phyloP scores from a whole-genome alignment of 768 basidiomycete genomes.

The Cystofilobasidium ferigula region DNA sequence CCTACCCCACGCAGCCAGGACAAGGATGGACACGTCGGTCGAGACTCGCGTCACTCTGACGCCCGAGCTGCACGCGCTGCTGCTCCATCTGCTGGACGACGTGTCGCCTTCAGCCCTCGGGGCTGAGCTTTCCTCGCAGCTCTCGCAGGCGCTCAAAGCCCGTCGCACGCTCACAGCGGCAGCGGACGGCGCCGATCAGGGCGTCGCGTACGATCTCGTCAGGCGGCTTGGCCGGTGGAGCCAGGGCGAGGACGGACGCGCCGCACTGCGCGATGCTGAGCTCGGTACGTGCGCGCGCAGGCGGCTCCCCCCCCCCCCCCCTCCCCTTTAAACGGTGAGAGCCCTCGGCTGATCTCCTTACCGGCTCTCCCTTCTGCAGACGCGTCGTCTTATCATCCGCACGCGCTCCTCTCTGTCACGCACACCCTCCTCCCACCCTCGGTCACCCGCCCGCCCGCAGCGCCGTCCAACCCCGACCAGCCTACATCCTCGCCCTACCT shows the following conservation, averaged over 20 bases:
- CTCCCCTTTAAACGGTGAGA: no score
- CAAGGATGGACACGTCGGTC: background rate
- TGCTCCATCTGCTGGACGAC: background rate
- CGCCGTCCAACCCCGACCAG: slow-evolving; percentile 1
- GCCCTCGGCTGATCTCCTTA: background rate
- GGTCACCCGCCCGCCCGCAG: background rate
- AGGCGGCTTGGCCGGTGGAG: slow-evolving; percentile 4
- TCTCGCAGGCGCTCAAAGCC: background rate
- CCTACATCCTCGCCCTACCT: slow-evolving; percentile 12
- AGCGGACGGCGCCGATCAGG: background rate
- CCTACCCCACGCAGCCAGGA: no score
- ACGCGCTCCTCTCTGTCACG: slow-evolving; percentile 9
- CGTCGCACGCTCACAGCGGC: background rate
- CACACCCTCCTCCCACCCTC: slow-evolving; percentile 4
- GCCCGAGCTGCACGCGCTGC: slow-evolving; percentile 6
- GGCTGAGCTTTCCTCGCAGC: background rate
- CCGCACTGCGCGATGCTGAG: background rate
- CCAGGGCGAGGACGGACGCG: background rate
- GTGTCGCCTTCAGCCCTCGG: background rate
- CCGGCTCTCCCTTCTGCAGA: background rate
- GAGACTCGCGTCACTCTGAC: slow-evolving; percentile 7
- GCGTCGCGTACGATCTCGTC: slow-evolving; percentile 10
- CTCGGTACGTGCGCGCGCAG: slow-evolving; percentile 6
- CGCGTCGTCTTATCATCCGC: slow-evolving; percentile 11
- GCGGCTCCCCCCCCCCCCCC: background rate